These are phyloP conservation scores for Nannochloropsis granulata DNA, from an alignment of 108 stramenopile genomes.

Conservation along the genomic window DNA sequence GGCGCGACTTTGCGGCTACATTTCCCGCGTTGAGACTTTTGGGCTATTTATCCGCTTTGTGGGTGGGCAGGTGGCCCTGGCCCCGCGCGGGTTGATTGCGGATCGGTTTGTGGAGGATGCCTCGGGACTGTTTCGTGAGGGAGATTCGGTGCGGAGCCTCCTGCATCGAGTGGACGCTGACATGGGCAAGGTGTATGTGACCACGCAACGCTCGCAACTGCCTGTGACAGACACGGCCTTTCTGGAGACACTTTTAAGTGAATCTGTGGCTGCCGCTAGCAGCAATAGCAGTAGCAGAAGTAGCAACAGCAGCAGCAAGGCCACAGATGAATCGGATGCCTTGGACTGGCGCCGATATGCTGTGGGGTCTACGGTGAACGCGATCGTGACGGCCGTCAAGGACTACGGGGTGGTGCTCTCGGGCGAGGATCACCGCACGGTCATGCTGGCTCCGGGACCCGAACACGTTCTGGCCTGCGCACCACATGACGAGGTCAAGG, in stretches of 20 bases:
- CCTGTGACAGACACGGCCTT: conserved; percentile 1
- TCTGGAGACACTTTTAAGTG: conserved; percentile 7
- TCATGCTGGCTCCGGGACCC: conserved; percentile 17
- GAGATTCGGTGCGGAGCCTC: conserved; percentile 36
- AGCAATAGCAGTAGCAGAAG: neutral
- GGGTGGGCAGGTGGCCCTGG: conserved; percentile 27
- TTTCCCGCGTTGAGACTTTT: conserved; percentile 25
- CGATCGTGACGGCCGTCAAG: conserved; percentile 17
- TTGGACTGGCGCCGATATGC: neutral
- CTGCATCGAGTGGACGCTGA: conserved; percentile 21
- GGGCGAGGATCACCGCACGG: neutral
- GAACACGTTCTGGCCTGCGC: conserved; percentile 12
- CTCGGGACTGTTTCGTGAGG: conserved; percentile 21
- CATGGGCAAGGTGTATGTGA: conserved; percentile 3
- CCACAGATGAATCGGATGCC: neutral
- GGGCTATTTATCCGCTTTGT: conserved; percentile 32
- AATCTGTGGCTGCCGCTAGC: neutral
- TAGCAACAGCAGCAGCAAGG: neutral
- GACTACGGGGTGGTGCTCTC: conserved; percentile 28
- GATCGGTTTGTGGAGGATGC: conserved; percentile 30
- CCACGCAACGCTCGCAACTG: neutral
- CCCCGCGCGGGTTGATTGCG: conserved; percentile 26
- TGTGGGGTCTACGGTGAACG: conserved; percentile 6
- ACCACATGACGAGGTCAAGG: conserved; percentile 28
- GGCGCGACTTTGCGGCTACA: conserved; percentile 9